Base-by-base conservation (phyloP, 352 stramenopile genomes). In the Globisporangium solare region DNA sequence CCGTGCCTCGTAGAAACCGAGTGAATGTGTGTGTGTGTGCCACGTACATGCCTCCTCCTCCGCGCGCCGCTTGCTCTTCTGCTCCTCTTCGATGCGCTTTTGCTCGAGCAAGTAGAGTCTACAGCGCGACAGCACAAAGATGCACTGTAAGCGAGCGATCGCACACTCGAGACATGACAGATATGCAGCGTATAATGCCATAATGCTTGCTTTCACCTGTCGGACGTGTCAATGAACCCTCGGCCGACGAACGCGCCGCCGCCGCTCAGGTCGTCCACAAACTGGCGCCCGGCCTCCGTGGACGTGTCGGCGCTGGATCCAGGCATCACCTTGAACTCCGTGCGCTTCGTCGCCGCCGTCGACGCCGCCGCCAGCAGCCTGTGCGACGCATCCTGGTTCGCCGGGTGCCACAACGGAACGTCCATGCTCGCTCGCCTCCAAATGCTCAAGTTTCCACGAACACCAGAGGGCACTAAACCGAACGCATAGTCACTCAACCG, bases 71-170 rank as follows among this genome's bases (percentile, higher is more conserved):
- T 55, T 64, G 53, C 45, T 65, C 49, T 71, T 57, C 14, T 60
- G 60, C 53, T 76, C 63, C 15, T 71, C 60, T 50, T 83, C 64
- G 40, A 88, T 54, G 10, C 64, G 74, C 58, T 68, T 75, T 61
- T 92, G 82, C 56, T 92, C 82, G 55, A 79, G 37, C 20, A 92
- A 63, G 57, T 89, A 92, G 56, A 92, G 45, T 48, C 71, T 64
- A 10, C 10, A 35, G 14, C 31, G 13, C 21, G n/a, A 32, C 42
- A 58, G 46, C 51, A 45, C 3, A 22, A 56, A 31, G 14, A 56
- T 7, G 10, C 20, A 17, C 5, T 24, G 8, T 21, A 12, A 41
- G 17, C 6, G 2, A 41, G n/a, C n/a, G n/a, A 58, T 17, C 35
- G 39, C 15, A 48, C 46, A 60, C 45, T 15, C 21, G n/a, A n/a